Percentiles rank a stretch among this genome's conserved stretches.
Conservation (phyloP, 768 basidiomycete genomes). For the Lepiota venenata region DNA sequence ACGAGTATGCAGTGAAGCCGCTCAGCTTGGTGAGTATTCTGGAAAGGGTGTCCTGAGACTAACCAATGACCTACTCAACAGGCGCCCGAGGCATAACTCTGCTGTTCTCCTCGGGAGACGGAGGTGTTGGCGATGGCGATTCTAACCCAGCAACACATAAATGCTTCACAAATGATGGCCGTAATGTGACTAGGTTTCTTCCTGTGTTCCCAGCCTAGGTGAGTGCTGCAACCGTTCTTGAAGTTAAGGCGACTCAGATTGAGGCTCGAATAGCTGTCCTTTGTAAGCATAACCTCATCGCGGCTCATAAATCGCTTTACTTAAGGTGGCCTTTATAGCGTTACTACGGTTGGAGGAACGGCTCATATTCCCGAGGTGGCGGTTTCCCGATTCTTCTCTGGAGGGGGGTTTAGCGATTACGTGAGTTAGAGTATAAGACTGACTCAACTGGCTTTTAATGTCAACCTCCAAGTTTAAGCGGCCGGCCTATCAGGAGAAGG, state of each 20-base stretch:
- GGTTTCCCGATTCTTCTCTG: conserved; percentile 49
- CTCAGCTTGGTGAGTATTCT: conserved; percentile 44
- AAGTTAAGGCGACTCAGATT: conserved; percentile 17
- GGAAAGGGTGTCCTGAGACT: too few relatives aligned
- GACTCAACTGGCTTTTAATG: not conserved
- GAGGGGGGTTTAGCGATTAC: conserved; percentile 71
- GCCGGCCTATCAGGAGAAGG: conserved; percentile 16
- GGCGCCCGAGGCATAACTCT: conserved; percentile 63
- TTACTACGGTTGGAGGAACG: conserved; percentile 70
- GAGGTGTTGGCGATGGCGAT: conserved; percentile 61
- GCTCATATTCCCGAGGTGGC: conserved; percentile 48
- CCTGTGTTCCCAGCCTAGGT: conserved; percentile 59
- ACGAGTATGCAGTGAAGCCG: conserved; percentile 54
- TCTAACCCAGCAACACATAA: conserved; percentile 43
- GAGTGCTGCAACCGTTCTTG: conserved; percentile 22
- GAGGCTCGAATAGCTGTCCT: conserved; percentile 32
- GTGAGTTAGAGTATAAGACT: conserved; percentile 29
- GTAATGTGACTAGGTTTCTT: conserved; percentile 47
- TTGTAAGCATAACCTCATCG: conserved; percentile 31
- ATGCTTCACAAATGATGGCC: conserved; percentile 58
- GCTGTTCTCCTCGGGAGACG: conserved; percentile 61
- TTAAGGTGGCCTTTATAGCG: conserved; percentile 31
- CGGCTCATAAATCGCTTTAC: not conserved
- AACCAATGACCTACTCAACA: conserved; percentile 14
- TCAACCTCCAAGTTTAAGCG: conserved; percentile 12